phyloP scores from a whole-genome alignment of 805 yeast species.

The Blastobotrys muscicola region DNA sequence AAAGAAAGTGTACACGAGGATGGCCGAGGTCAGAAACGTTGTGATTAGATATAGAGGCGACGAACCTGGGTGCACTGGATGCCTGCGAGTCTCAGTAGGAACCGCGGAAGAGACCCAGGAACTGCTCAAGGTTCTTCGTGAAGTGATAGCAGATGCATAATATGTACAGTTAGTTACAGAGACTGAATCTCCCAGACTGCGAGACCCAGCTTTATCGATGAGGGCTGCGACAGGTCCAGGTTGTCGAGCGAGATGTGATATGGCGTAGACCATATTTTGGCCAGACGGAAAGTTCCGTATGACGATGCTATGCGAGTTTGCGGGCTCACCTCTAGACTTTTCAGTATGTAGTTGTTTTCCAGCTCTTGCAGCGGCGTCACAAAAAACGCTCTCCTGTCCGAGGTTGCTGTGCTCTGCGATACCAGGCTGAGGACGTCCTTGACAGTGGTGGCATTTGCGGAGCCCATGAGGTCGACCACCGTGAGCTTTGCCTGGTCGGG shows the following conservation, averaged over 20 bases:
- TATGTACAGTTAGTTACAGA: background rate
- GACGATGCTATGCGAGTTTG: background rate
- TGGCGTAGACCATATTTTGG: constrained; percentile 19
- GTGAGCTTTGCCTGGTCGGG: background rate
- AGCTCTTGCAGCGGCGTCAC: constrained; percentile 21
- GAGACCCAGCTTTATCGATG: constrained; percentile 50
- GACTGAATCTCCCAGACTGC: constrained; percentile 17
- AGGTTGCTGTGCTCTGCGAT: constrained; percentile 1
- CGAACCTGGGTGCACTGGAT: constrained; percentile 84
- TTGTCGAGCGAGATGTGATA: constrained; percentile 68
- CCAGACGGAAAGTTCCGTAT: constrained; percentile 4
- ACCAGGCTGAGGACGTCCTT: constrained; percentile 15
- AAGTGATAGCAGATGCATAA: constrained; percentile 5
- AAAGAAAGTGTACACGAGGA: constrained; percentile 46
- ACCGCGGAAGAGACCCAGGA: constrained; percentile 61
- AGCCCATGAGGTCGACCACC: constrained; percentile 44
- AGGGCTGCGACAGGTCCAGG: constrained; percentile 40
- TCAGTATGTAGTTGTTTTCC: constrained; percentile 1
- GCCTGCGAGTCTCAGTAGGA: constrained; percentile 80
- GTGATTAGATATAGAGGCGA: constrained; percentile 88
- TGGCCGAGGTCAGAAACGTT: constrained; percentile 67
- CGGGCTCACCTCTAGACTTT: background rate
- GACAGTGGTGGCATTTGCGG: constrained; percentile 23
- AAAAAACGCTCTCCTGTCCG: constrained; percentile 17
- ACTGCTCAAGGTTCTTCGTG: constrained; percentile 43